Conservation (phyloP, 2,329 filamentous ascomycete species). For the Microascus cirrosus region DNA sequence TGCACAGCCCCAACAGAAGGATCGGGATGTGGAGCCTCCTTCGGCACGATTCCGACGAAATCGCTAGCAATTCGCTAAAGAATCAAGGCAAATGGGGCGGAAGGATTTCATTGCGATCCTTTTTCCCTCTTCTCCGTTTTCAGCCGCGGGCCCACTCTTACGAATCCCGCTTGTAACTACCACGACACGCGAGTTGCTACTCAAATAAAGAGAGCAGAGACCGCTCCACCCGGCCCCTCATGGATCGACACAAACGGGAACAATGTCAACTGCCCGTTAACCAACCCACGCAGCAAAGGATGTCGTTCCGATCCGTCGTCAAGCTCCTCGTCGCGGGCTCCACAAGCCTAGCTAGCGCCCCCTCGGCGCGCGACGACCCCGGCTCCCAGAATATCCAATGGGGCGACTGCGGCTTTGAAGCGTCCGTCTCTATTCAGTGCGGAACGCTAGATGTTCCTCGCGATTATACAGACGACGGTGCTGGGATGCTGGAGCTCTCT, state of each 20-base stretch:
- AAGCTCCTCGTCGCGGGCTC: background rate
- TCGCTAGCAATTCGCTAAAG: background rate
- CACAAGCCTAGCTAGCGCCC: background rate
- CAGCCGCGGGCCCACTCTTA: background rate
- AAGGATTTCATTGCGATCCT: background rate
- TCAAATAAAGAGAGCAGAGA: background rate
- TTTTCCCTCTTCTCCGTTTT: background rate
- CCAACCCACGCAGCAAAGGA: background rate
- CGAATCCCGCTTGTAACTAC: too few relatives aligned
- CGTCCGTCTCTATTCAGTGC: conserved; percentile 14
- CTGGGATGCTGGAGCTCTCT: conserved; percentile 17
- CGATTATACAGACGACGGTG: conserved; percentile 22
- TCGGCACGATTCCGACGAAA: background rate
- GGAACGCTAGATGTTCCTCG: conserved; percentile 23
- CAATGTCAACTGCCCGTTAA: background rate
- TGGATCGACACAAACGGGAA: background rate
- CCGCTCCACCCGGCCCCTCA: background rate
- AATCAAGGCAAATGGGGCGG: background rate
- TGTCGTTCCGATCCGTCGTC: background rate
- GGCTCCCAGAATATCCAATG: background rate
- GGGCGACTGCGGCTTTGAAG: background rate
- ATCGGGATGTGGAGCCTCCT: background rate
- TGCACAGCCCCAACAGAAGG: background rate
- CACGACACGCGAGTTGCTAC: background rate
- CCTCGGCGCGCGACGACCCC: background rate